A percentile compares a stretch with the other conserved stretches of the same genome.
Conservation (phyloP, 140 eudicot genomes). For the Stevia rebaudiana region DNA sequence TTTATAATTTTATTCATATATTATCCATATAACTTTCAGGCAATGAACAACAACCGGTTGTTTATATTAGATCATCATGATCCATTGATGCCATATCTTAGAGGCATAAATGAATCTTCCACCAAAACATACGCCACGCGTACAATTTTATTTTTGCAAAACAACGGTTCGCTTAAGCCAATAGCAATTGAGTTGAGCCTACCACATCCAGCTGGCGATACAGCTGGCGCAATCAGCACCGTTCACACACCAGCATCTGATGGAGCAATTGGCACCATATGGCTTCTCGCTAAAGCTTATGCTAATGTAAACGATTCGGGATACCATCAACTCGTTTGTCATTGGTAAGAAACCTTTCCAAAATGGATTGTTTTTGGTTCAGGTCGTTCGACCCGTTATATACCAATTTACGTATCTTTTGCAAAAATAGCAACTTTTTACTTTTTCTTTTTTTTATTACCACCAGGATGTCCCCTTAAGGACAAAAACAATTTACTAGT, state of each 20-base stretch:
- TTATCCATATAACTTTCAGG: slow-evolving; percentile 26
- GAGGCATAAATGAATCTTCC: slow-evolving; percentile 40
- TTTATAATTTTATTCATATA: neutral
- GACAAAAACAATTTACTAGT: no score
- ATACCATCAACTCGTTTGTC: slow-evolving; percentile 57
- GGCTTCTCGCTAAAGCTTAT: slow-evolving; percentile 66
- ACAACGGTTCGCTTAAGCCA: slow-evolving; percentile 47
- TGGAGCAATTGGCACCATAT: slow-evolving; percentile 48
- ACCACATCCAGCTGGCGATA: slow-evolving; percentile 51
- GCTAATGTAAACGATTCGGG: slow-evolving; percentile 58
- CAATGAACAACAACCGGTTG: slow-evolving; percentile 34
- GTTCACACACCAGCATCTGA: slow-evolving; percentile 50
- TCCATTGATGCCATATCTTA: slow-evolving; percentile 54
- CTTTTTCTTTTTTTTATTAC: no score
- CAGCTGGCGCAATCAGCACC: slow-evolving; percentile 37
- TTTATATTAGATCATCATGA: slow-evolving; percentile 65
- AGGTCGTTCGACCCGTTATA: neutral
- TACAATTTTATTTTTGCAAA: slow-evolving; percentile 40
- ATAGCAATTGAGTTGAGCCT: slow-evolving; percentile 53
- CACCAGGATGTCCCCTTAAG: no score
- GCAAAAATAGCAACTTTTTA: neutral
- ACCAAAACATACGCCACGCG: slow-evolving; percentile 56
- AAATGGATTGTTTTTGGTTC: neutral
- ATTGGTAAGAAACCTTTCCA: slow-evolving; percentile 37
- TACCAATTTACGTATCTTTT: neutral